phyloP scores from a whole-genome alignment of 2,329 filamentous ascomycete species.

The Penicillium thymicola region DNA sequence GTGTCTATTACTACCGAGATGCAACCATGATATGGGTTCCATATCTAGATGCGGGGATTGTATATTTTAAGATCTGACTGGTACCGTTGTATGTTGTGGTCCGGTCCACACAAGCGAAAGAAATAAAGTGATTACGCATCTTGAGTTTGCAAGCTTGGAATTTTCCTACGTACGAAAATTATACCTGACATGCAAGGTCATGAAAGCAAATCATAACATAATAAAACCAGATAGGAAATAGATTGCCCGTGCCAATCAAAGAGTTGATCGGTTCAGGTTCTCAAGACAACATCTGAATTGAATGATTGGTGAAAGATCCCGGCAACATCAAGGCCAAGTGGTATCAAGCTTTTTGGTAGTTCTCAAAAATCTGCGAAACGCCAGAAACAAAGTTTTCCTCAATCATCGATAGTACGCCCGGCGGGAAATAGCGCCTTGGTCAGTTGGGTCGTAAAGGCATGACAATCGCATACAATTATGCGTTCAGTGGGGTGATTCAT shows the following conservation, averaged over 20 bases:
- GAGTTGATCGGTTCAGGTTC: not conserved
- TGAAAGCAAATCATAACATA: not conserved
- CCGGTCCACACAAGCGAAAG: not conserved
- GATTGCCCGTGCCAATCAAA: not conserved
- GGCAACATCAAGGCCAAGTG: not conserved
- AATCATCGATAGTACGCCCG: conserved; percentile 9
- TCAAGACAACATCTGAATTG: not conserved
- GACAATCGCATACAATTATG: conserved; percentile 4
- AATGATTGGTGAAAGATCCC: not conserved
- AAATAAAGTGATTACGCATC: not conserved
- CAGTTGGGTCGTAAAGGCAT: conserved; percentile 8
- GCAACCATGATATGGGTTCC: not conserved
- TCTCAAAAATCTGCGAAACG: not conserved
- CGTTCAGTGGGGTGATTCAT: conserved; percentile 2
- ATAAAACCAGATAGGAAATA: not conserved
- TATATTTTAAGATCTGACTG: not conserved
- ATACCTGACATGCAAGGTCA: not conserved
- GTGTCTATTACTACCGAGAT: not conserved
- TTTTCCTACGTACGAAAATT: not conserved
- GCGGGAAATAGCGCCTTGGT: conserved; percentile 1
- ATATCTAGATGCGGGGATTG: not conserved
- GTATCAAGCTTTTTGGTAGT: conserved; percentile 2
- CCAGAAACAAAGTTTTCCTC: conserved; percentile 1
- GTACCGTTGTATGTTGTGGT: not conserved
- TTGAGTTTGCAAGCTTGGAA: not conserved